Conservation (phyloP, 2,329 filamentous ascomycete species). For the Stagonosporopsis cucurbitacearum region DNA sequence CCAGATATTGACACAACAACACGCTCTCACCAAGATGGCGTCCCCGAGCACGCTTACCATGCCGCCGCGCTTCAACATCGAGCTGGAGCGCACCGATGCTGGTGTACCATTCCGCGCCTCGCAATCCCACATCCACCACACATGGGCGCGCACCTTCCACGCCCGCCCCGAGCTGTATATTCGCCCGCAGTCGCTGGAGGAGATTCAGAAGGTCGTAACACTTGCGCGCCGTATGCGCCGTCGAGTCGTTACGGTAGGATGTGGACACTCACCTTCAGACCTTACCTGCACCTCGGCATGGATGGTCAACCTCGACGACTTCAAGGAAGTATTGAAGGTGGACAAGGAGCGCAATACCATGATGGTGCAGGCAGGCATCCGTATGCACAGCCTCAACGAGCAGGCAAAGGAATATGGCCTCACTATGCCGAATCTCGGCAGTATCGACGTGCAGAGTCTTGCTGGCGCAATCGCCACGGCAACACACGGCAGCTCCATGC, state of each 20-base stretch:
- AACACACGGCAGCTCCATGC: constrained; percentile 87
- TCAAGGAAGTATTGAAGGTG: constrained; percentile 73
- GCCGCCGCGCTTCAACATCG: constrained; percentile 55
- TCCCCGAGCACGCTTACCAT: constrained; percentile 38
- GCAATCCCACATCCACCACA: constrained; percentile 78
- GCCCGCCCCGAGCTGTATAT: constrained; percentile 91
- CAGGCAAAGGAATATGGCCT: constrained; percentile 77
- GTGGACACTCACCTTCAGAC: constrained; percentile 88
- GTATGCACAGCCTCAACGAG: constrained; percentile 75
- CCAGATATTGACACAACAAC: neutral
- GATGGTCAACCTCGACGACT: constrained; percentile 91
- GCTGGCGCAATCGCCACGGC: constrained; percentile 91
- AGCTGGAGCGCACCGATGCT: constrained; percentile 65
- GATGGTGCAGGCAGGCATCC: constrained; percentile 86
- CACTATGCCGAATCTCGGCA: constrained; percentile 89
- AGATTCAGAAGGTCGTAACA: constrained; percentile 82
- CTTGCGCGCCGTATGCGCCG: constrained; percentile 82
- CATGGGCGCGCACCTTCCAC: constrained; percentile 93
- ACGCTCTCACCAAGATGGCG: constrained; percentile 17
- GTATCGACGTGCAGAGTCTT: constrained; percentile 93
- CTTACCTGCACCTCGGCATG: constrained; percentile 92
- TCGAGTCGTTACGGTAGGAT: constrained; percentile 85
- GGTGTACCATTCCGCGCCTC: constrained; percentile 78
- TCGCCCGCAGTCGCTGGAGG: constrained; percentile 76
- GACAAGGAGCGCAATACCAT: constrained; percentile 71